Conservation (phyloP, 2,329 filamentous ascomycete genomes). For the Beauveria sp. region DNA sequence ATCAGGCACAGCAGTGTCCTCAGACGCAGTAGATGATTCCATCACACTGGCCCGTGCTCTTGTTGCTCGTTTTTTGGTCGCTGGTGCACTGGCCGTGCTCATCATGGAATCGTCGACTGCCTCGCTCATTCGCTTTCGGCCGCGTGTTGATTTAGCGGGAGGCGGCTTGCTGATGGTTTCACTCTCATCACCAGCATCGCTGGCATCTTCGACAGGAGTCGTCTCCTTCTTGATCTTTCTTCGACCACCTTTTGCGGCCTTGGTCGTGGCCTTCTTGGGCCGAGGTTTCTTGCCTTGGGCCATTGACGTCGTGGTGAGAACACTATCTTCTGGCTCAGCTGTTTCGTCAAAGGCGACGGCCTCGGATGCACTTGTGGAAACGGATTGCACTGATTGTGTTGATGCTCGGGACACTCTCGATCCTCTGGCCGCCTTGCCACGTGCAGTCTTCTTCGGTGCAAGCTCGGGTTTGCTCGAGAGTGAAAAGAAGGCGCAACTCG, state of each 20-base stretch:
- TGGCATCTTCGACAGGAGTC: slow-evolving; percentile 25
- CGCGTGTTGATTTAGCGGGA: slow-evolving; percentile 36
- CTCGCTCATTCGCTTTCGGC: slow-evolving; percentile 58
- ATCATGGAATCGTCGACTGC: slow-evolving; percentile 43
- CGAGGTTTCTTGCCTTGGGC: slow-evolving; percentile 34
- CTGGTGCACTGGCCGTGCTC: slow-evolving; percentile 38
- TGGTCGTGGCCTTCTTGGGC: slow-evolving; percentile 48
- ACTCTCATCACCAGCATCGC: slow-evolving; percentile 20
- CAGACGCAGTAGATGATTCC: slow-evolving; percentile 29
- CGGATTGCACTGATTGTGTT: slow-evolving; percentile 51
- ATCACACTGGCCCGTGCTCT: slow-evolving; percentile 40
- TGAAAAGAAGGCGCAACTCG: slow-evolving; percentile 75
- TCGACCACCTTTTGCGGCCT: slow-evolving; percentile 35
- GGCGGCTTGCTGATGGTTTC: slow-evolving; percentile 22
- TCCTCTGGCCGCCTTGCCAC: slow-evolving; percentile 44
- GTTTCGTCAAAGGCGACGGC: slow-evolving; percentile 40
- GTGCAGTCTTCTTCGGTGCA: slow-evolving; percentile 46
- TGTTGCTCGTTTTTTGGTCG: slow-evolving; percentile 52
- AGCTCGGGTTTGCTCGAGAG: slow-evolving; percentile 51
- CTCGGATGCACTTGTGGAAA: slow-evolving; percentile 43
- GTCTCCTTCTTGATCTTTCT: slow-evolving; percentile 45
- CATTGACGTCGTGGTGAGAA: slow-evolving; percentile 53
- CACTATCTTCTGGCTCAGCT: slow-evolving; percentile 48
- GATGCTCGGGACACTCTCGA: slow-evolving; percentile 67
- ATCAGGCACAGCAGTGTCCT: slow-evolving; percentile 36